Evolutionary conservation across 768 basidiomycete species (phyloP).

Genomic region (Suillus fuscotomentosus): DNA sequence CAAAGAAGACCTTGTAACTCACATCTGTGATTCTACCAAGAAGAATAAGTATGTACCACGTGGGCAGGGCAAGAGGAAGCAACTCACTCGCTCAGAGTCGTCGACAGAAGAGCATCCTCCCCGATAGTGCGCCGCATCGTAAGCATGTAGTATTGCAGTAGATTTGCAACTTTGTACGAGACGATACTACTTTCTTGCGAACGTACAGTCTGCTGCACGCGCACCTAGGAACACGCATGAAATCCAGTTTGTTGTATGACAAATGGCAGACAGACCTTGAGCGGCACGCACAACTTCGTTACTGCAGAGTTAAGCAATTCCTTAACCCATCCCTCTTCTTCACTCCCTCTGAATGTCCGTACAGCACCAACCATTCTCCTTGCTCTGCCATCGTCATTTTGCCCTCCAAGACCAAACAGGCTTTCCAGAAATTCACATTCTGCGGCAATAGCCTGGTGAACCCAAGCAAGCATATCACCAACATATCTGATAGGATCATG

Average conservation of each 20-base stretch:
- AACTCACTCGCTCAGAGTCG: constrained; percentile 75
- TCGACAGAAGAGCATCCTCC: constrained; percentile 71
- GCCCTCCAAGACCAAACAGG: constrained; percentile 67
- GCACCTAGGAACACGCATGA: constrained; percentile 45
- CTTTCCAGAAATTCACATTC: constrained; percentile 93
- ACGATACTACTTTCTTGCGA: constrained; percentile 93
- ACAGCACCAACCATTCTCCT: constrained; percentile 75
- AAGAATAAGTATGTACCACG: background rate
- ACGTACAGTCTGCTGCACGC: constrained; percentile 91
- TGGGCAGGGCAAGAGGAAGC: background rate
- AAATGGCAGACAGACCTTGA: constrained; percentile 56
- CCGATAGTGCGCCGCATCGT: constrained; percentile 95
- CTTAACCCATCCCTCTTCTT: constrained; percentile 77
- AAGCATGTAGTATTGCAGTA: constrained; percentile 91
- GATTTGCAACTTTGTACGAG: constrained; percentile 89
- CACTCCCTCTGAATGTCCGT: constrained; percentile 49
- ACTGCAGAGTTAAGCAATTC: constrained; percentile 81
- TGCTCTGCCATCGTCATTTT: background rate
- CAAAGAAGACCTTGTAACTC: constrained; percentile 84
- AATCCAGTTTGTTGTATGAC: background rate
- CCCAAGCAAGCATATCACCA: constrained; percentile 98
- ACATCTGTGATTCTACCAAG: constrained; percentile 68
- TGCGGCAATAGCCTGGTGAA: constrained; percentile 93
- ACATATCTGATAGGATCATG: constrained; percentile 96
- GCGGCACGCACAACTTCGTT: constrained; percentile 81